phyloP scores from a whole-genome alignment of 1,284 basidiomycete species.

The Somion occarium region DNA sequence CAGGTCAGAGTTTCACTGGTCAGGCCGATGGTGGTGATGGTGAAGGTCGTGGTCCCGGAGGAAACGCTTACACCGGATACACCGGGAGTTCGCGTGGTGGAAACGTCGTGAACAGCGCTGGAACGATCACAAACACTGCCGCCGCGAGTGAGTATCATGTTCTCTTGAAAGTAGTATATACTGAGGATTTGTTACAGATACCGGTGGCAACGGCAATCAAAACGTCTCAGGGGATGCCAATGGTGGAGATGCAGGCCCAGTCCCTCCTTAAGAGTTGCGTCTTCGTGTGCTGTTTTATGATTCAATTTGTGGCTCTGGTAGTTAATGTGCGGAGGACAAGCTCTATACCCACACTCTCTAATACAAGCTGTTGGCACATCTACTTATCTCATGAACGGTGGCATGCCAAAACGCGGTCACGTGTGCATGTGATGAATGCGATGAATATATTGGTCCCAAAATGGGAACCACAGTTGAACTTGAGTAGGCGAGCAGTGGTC shows the following conservation, averaged over 20 bases:
- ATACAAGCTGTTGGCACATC: neutral
- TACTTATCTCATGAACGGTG: neutral
- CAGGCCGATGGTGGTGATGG: conserved; percentile 23
- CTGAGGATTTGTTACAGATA: conserved; percentile 6
- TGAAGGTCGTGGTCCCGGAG: conserved; percentile 24
- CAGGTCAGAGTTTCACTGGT: conserved; percentile 21
- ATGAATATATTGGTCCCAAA: no score
- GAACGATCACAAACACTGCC: conserved; percentile 16
- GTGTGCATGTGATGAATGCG: no score
- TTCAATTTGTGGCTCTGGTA: neutral
- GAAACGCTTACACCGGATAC: conserved; percentile 26
- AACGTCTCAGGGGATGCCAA: conserved; percentile 13
- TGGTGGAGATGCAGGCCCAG: conserved; percentile 13
- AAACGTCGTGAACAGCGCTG: conserved; percentile 20
- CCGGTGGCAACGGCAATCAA: conserved; percentile 12
- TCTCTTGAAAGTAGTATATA: neutral
- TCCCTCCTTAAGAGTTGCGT: no score
- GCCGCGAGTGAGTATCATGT: conserved; percentile 15
- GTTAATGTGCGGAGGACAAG: neutral
- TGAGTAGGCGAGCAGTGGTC: no score
- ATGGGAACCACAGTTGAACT: no score
- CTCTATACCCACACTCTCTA: conserved; percentile 5
- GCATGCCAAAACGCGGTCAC: neutral
- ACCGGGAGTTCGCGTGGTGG: conserved; percentile 23
- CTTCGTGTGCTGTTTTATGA: no score